These are phyloP conservation scores for Cucurbita maxima DNA, from an alignment of 306 rosid species.

Conservation along the genomic window DNA sequence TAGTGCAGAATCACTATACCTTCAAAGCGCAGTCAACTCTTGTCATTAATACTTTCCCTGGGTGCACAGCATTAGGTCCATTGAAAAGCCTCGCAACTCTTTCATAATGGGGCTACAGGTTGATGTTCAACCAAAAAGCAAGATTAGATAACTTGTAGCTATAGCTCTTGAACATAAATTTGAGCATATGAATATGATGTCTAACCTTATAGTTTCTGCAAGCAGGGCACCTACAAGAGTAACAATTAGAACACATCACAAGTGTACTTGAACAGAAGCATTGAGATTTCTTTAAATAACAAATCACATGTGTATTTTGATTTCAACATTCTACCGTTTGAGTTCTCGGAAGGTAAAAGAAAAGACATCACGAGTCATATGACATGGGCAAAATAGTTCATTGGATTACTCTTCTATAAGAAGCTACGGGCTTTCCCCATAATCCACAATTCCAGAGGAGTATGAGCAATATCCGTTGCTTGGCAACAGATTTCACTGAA, in stretches of 20 bases:
- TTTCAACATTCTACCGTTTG: not conserved
- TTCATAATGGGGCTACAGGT: constrained; percentile 77
- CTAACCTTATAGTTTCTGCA: constrained; percentile 90
- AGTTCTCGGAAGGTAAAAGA: not conserved
- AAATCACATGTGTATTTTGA: not conserved
- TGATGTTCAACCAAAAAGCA: constrained; percentile 6
- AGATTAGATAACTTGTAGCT: not conserved
- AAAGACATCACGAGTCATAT: not conserved
- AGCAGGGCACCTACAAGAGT: constrained; percentile 77
- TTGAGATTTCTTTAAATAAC: not conserved
- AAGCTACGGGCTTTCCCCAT: not conserved
- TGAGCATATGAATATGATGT: not conserved
- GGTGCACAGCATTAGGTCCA: constrained; percentile 90
- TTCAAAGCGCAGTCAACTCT: constrained; percentile 89
- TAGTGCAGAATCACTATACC: constrained; percentile 26
- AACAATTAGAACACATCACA: not conserved
- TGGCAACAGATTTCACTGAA: not conserved
- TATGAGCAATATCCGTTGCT: not conserved
- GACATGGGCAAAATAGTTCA: not conserved
- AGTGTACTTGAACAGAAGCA: not conserved
- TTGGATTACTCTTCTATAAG: not conserved
- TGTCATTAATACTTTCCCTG: constrained; percentile 73
- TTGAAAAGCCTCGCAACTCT: constrained; percentile 93
- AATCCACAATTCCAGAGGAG: not conserved
- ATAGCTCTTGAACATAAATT: not conserved